Base-by-base conservation (phyloP, 306 rosid genomes). In the Bauhinia variegata region DNA sequence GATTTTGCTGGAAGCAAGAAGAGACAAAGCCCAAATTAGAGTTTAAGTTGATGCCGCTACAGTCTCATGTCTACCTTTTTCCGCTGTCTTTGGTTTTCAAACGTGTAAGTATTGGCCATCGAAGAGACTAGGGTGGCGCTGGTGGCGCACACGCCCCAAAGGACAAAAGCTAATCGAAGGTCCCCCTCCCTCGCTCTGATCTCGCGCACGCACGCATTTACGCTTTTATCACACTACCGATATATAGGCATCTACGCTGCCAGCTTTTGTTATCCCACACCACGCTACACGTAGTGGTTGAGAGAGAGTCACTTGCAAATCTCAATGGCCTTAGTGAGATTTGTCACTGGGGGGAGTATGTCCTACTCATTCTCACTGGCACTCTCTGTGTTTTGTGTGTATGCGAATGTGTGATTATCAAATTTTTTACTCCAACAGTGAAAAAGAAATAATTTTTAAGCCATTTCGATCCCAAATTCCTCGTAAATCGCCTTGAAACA, bases 391-490 rank as follows among this genome's bases (percentile, higher is more conserved):
- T 72, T 32, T 71, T n/a, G 34, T 33, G 10, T 18, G 2, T 52
- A 7, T 44, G 14, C 11, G 39, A 12, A 39, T 65, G 33, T 33
- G 8, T 11, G 28, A 33, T 33, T 52, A 54, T 65, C 63, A 16
- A 70, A 23, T 23, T 23, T 23, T 60, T 73, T 39, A 66, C 84
- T 67, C 41, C 18, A 31, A 19, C 44, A 48, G 11, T 62, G 39
- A 38, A 18, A 36, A 42, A 70, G 44, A 61, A 43, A 52, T 73
- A 15, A 32, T 65, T 70, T 78, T 68, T 32, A 60, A 67, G 73
- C 46, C 78, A 55, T 60, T 75, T 68, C 53, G 79, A 89, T 82
- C 85, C 57, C 31, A 33, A 76, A 67, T 18, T 36, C 73, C 86
- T 78, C 66, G 43, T 74, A 80, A 75, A 70, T 83, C 80, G 77